Percentiles rank a stretch among this genome's conserved stretches.
Conservation (phyloP, 805 yeast genomes). For the Candida rishiriensis region DNA sequence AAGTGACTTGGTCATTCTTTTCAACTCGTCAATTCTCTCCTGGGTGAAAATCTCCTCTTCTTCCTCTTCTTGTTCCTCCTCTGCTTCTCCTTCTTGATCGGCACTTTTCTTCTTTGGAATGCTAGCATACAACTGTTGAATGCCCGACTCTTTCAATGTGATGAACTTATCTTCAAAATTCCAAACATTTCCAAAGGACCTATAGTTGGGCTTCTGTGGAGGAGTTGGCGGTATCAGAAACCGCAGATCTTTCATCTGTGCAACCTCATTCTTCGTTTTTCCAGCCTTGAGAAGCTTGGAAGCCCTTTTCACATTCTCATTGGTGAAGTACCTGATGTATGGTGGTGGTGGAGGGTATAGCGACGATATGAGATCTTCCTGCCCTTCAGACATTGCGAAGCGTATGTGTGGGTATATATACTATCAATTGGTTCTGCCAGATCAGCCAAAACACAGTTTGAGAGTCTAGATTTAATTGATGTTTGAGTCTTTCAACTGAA, state of each 20-base stretch:
- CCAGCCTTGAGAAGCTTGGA: conserved; percentile 23
- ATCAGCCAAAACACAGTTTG: too few species aligned
- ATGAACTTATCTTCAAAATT: conserved; percentile 74
- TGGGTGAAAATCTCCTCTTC: conserved; percentile 39
- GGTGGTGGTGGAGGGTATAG: conserved; percentile 96
- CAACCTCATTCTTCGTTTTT: conserved; percentile 18
- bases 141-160: conserved; percentile 69
- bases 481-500: too few species aligned
- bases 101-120: conserved; percentile 7
- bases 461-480: background rate
- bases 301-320: conserved; percentile 52
- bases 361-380: conserved; percentile 44
- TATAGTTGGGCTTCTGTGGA: conserved; percentile 62
- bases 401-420: too few species aligned
- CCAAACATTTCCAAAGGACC: conserved; percentile 93
- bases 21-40: conserved; percentile 67
- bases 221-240: conserved; percentile 61
- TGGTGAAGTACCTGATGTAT: conserved; percentile 67
- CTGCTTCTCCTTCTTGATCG: conserved; percentile 3
- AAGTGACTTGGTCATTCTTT: conserved; percentile 72
- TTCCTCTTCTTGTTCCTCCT: conserved; percentile 21
- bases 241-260: conserved; percentile 37
- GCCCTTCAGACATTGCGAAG: conserved; percentile 7
- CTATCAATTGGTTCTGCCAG: too few species aligned
- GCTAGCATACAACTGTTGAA: conserved; percentile 60